Evolutionary conservation across 129 eudicot species (phyloP).

Genomic region (Logfia minima): DNA sequence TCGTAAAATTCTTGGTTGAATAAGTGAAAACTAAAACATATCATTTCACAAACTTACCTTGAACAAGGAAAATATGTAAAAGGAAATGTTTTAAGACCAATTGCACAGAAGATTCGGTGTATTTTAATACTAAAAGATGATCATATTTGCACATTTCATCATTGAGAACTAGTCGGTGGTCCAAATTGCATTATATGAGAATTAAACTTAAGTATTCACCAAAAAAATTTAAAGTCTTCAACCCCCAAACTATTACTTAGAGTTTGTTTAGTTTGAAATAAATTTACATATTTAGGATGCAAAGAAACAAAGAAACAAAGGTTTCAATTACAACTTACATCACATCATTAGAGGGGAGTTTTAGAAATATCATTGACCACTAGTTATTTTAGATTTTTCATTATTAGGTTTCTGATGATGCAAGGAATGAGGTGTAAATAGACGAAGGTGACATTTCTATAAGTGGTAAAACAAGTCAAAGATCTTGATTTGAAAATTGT

Average conservation of each 20-base stretch:
- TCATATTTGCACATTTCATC: neutral
- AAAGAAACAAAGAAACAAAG: too few relatives aligned
- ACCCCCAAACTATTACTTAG: too few relatives aligned
- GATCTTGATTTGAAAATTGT: conserved; percentile 33
- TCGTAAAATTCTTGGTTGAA: too few relatives aligned
- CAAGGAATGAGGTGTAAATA: conserved; percentile 14
- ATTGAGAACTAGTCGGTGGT: neutral
- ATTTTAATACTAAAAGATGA: neutral
- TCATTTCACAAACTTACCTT: too few relatives aligned
- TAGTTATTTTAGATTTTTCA: neutral
- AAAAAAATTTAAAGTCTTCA: too few relatives aligned
- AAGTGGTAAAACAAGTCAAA: conserved; percentile 33
- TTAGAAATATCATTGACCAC: neutral
- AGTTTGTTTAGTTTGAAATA: too few relatives aligned
- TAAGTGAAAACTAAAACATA: too few relatives aligned
- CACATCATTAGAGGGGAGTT: neutral
- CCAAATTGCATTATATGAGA: neutral
- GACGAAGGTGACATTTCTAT: conserved; percentile 17
- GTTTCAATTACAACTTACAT: neutral
- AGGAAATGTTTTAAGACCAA: too few relatives aligned
- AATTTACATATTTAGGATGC: neutral
- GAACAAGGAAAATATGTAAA: too few relatives aligned
- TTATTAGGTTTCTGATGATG: neutral
- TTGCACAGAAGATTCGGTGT: too few relatives aligned
- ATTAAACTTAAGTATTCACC: too few relatives aligned